A percentile compares a stretch with the other conserved stretches of the same genome.
phyloP scores from a whole-genome alignment of 2,329 filamentous ascomycete species.

The Colletotrichum trifolii region DNA sequence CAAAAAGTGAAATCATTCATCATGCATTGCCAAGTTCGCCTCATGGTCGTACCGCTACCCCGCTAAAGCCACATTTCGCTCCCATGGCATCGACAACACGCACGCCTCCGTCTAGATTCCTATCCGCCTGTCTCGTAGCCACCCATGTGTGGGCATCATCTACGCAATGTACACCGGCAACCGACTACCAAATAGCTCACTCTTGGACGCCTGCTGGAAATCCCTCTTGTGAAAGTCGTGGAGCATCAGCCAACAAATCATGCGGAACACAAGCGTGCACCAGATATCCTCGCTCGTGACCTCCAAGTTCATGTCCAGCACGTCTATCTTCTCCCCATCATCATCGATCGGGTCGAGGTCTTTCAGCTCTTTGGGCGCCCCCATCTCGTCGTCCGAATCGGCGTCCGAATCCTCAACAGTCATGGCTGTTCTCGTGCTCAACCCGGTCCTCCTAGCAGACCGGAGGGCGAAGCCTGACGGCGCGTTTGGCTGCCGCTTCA shows the following conservation, averaged over 20 bases:
- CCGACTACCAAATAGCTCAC: slow-evolving; percentile 64
- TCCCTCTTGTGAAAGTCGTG: slow-evolving; percentile 68
- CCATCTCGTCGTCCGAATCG: no score
- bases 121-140: background rate
- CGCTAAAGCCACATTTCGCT: background rate
- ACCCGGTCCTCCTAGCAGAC: no score
- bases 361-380: background rate
- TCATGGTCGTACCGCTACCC: background rate
- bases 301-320: slow-evolving; percentile 4
- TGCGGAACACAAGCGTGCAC: slow-evolving; percentile 66
- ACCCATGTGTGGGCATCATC: background rate
- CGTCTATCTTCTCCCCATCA: slow-evolving; percentile 1
- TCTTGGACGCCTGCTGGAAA: slow-evolving; percentile 59
- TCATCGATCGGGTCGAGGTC: background rate
- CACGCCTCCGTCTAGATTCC: no score
- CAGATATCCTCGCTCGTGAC: slow-evolving; percentile 55
- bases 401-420: no score
- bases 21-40: no score
- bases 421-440: no score
- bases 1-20: no score
- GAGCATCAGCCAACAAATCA: slow-evolving; percentile 68
- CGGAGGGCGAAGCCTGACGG: slow-evolving; percentile 4
- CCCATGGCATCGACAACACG: no score
- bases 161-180: slow-evolving; percentile 65
- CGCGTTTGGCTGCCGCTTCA: background rate